These are phyloP conservation scores for Populus davidiana DNA, from an alignment of 345 rosid genomes.

Conservation along the genomic window DNA sequence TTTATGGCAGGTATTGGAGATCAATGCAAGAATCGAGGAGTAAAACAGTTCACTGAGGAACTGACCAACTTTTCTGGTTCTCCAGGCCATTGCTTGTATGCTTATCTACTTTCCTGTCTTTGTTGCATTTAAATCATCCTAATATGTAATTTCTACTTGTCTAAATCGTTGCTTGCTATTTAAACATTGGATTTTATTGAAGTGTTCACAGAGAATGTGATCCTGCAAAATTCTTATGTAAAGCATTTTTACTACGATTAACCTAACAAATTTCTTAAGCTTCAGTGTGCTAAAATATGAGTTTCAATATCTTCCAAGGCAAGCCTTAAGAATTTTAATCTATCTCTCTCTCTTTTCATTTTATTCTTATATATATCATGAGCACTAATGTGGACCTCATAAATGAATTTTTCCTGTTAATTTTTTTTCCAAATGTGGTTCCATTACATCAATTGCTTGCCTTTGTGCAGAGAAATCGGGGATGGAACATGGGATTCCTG, in stretches of 20 bases:
- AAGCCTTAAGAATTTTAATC: not conserved
- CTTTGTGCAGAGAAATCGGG: slow-evolving; percentile 72
- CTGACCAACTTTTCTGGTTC: slow-evolving; percentile 59
- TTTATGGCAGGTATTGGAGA: slow-evolving; percentile 68
- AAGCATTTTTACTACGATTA: no score
- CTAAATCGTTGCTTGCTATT: not conserved
- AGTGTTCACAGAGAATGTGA: not conserved
- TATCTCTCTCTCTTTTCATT: not conserved
- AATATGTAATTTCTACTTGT: not conserved
- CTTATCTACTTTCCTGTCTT: slow-evolving; percentile 11
- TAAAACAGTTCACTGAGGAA: slow-evolving; percentile 61
- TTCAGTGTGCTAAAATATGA: not conserved
- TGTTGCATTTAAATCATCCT: not conserved
- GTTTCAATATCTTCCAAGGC: not conserved
- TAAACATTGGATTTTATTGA: not conserved
- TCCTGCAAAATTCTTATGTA: not conserved
- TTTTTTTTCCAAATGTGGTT: not conserved
- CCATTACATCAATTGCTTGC: slow-evolving; percentile 7
- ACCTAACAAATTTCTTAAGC: not conserved
- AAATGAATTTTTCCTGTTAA: not conserved
- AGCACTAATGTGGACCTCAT: not conserved
- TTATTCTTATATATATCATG: not conserved
- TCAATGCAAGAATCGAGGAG: slow-evolving; percentile 56
- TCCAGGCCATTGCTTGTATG: slow-evolving; percentile 78
- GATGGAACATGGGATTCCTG: slow-evolving; percentile 80